Evolutionary conservation across 2,329 filamentous ascomycete genomes (phyloP), one percentile per base, ranked within the genome.

Genomic region (Paraphoma sp.): DNA sequence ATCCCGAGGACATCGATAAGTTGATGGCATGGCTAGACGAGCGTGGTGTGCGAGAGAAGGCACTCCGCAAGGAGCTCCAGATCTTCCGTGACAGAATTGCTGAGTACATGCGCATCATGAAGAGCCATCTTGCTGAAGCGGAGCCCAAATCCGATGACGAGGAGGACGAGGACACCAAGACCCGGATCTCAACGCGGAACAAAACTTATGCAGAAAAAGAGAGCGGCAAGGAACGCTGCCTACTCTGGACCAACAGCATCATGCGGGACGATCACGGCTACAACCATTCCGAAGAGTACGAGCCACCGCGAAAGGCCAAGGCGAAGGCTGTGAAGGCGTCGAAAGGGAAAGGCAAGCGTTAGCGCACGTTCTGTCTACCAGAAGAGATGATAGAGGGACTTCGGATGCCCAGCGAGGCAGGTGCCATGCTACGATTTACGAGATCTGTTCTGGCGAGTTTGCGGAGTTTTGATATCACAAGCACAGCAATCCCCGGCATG

Each of bases 1-100:
- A 95, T 10, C 87, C 91, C 0, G 87, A 89, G 47, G 85, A 91
- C 38, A 79, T 99, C 5, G 91, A 95, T 59, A 85, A 85, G 50
- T 84, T 99, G 16, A 87, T 98, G 59, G 85, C 85, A 50, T 99
- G 95, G 93, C 84, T 99, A 4, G 94, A 99, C 70, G 85, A 89
- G 11, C 89, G 92, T 14, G 95, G 95, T 1, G 83, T 89, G 62
- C 93, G 96, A 62, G 95, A 99, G 78, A 80, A 90, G 60, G 93
- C 92, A 72, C 82, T 99, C 48, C 87, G 90, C 58, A 98, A 97
- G 77, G 94, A 98, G 75, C 84, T 99, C 4, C 81, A 89, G 48
- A 79, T 83, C 17, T 96, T 89, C 79, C 88, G 87, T 48, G 88
- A 93, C 41, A 86, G 87, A 68, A 96, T 97, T 60, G 80, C 84